Evolutionary conservation across 169 alveolate species (phyloP).

Genomic region (Plasmodium falciparum): DNA sequence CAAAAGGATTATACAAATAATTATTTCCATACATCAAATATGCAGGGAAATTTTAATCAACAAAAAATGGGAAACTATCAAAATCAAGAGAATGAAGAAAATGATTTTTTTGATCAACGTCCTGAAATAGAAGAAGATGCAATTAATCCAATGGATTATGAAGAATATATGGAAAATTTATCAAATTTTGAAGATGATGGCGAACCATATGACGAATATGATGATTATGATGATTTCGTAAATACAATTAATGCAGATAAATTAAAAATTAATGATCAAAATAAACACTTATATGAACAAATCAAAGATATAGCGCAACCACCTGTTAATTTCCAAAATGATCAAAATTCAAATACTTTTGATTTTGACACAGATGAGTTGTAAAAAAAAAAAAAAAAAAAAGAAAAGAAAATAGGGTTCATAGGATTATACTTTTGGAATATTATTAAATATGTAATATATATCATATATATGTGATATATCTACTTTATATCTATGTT

Average conservation of each 20-base stretch:
- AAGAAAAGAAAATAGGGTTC: too few relatives aligned
- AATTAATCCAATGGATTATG: not conserved
- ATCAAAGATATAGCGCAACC: not conserved
- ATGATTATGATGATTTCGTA: slow-evolving; percentile 44
- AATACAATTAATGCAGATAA: not conserved
- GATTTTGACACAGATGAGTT: too few relatives aligned
- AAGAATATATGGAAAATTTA: slow-evolving; percentile 1
- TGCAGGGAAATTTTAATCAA: not conserved
- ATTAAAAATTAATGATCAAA: not conserved
- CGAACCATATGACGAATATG: slow-evolving; percentile 20
- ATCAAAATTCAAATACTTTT: too few relatives aligned
- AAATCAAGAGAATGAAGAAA: not conserved
- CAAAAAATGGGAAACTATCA: not conserved
- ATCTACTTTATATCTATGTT: too few relatives aligned
- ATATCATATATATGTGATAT: too few relatives aligned
- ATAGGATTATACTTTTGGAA: too few relatives aligned
- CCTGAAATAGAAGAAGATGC: slow-evolving; percentile 7
- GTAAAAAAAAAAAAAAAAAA: too few relatives aligned
- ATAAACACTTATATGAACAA: not conserved
- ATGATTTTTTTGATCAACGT: not conserved
- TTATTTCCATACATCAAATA: not conserved
- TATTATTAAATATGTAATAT: too few relatives aligned
- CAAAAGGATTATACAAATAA: not conserved
- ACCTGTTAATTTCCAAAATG: too few relatives aligned
- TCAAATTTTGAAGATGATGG: slow-evolving; percentile 10